A percentile compares a stretch with the other conserved stretches of the same genome.
Evolutionary conservation across 2,329 filamentous ascomycete genomes (phyloP).

Genomic region (Colletotrichum sp.): DNA sequence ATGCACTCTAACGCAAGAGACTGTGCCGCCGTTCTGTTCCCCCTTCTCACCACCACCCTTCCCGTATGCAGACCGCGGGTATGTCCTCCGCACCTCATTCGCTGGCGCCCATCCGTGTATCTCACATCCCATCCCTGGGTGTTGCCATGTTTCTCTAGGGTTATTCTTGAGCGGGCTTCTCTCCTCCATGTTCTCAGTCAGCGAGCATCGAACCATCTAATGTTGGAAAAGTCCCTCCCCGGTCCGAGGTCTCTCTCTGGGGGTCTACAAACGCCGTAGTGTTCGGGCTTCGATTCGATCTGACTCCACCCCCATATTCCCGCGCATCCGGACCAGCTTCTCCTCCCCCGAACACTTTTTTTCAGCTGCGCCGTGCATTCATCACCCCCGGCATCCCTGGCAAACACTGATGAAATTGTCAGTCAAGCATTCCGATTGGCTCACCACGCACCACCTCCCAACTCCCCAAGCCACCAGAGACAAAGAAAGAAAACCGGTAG

Average conservation of each 20-base stretch:
- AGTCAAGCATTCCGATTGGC: background rate
- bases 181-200: background rate
- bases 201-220: background rate
- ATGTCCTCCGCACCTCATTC: background rate
- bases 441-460: background rate
- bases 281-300: background rate
- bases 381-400: background rate
- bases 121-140: background rate
- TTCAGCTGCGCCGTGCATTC: background rate
- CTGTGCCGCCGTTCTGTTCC: background rate
- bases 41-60: background rate
- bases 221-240: background rate
- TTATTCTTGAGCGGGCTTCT: background rate
- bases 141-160: background rate
- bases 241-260: background rate
- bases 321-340: background rate
- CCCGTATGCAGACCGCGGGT: background rate
- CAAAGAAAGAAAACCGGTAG: background rate
- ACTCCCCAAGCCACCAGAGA: background rate
- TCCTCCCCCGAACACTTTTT: background rate
- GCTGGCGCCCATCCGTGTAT: background rate
- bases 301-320: background rate
- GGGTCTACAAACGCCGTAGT: background rate
- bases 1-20: background rate
- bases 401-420: background rate